These are phyloP conservation scores for Coelastrella sp. DNA, from an alignment of 139 green algal species.

Conservation along the genomic window DNA sequence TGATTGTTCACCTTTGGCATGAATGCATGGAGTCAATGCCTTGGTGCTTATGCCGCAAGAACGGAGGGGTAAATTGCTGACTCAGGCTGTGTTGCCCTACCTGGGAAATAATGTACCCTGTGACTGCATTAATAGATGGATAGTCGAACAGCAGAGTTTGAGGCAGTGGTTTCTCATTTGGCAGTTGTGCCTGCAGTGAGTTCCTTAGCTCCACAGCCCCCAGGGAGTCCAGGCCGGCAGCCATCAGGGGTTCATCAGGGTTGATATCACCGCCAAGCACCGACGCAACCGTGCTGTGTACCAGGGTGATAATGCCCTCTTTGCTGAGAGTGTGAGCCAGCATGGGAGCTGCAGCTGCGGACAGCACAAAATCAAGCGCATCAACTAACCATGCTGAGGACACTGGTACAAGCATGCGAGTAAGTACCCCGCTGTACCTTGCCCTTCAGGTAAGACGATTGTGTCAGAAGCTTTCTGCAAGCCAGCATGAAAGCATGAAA, in stretches of 20 bases:
- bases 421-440: no score
- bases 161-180: slow-evolving; percentile 69
- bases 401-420: no score
- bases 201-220: slow-evolving; percentile 80
- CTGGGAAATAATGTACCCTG: slow-evolving; percentile 28
- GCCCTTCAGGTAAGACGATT: no score
- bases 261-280: slow-evolving; percentile 64
- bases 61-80: not conserved
- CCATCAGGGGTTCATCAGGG: slow-evolving; percentile 75
- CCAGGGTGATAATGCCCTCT: slow-evolving; percentile 43
- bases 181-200: slow-evolving; percentile 69
- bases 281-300: slow-evolving; percentile 56
- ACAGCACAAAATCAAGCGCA: not conserved
- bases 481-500: not conserved
- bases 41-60: not conserved
- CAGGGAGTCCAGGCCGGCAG: slow-evolving; percentile 84
- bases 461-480: not conserved
- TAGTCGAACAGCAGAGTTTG: slow-evolving; percentile 92
- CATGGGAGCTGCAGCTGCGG: not conserved
- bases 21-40: not conserved
- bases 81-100: not conserved
- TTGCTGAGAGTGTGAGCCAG: not conserved
- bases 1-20: not conserved
- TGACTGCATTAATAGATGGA: slow-evolving; percentile 65
- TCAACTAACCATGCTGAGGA: no score